A percentile compares a stretch with the other conserved stretches of the same genome.
phyloP scores from a whole-genome alignment of 305 asterid species.

The Euphrasia arctica region DNA sequence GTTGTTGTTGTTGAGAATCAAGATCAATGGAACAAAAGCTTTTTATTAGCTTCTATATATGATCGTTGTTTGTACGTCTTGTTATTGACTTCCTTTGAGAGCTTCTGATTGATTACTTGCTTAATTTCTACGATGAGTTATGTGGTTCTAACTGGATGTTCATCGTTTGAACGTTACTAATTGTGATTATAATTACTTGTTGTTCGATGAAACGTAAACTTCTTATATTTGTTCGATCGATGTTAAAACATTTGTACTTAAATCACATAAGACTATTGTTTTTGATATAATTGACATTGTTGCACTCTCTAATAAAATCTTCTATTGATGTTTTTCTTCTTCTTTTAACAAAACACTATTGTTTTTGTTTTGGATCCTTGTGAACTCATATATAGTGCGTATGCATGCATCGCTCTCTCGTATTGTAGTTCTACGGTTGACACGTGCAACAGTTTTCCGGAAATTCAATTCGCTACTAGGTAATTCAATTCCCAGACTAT shows the following conservation, averaged over 20 bases:
- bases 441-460: background rate
- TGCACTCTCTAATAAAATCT: too few relatives aligned
- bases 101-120: background rate
- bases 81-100: background rate
- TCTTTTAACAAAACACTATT: too few relatives aligned
- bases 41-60: background rate
- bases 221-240: background rate
- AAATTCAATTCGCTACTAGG: constrained; percentile 13
- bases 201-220: constrained; percentile 20
- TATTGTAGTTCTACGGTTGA: constrained; percentile 19
- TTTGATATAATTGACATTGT: background rate
- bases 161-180: background rate
- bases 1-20: constrained; percentile 2
- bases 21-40: constrained; percentile 16
- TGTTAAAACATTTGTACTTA: background rate
- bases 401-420: constrained; percentile 7
- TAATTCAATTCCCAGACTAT: constrained; percentile 9
- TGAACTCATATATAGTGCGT: too few relatives aligned
- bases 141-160: constrained; percentile 10
- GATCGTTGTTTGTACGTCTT: background rate
- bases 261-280: too few relatives aligned
- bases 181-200: background rate
- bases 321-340: too few relatives aligned
- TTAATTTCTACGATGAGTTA: background rate
- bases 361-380: too few relatives aligned